Evolutionary conservation across 2,329 filamentous ascomycete species (phyloP), one percentile per base, ranked within the genome.

Genomic region (Stagonosporopsis cucurbitacearum): DNA sequence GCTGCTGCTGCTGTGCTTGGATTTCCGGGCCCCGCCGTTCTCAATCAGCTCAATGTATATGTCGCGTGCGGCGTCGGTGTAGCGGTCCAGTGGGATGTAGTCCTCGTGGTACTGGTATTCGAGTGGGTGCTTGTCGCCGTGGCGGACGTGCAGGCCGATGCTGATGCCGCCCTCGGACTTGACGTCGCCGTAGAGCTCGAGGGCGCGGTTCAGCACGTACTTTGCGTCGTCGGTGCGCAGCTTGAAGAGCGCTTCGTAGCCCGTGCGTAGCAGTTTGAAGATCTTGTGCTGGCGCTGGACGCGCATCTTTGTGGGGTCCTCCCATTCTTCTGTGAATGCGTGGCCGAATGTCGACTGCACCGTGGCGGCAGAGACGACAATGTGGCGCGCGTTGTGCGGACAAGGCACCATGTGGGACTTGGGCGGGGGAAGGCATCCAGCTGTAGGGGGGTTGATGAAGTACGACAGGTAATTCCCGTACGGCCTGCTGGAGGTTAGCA

Each of bases 121-220:
- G 54, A 86, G 81, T 0, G 92, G 91, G 64, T 91, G 90, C 8
- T 86, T 81, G 71, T 96, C 92, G 25, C 92, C 92, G 51, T 88
- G 89, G 12, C 92, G 89, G 55, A 96, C 84, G 64, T 96, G 92
- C 46, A 95, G 75, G 20, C 90, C 91, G 35, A 96, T 79, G 28
- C 85, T 79, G 15, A 85, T 80, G 45, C 83, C 82, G 22, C 79
- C 80, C 7, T 79, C 74, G 19, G 75, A 71, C 33, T 76, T 76
- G 23, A 79, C 78, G 15, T 75, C 75, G 6, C 77, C 75, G 30
- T 80, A 80, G 17, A 94, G 76, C 30, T 86, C 81, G 25, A 78
- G 75, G 6, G 87, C 77, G 0, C 89, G 86, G 12, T 80, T 77
- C 0, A 80, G 72, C 13, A 91, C 86, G 68, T 94, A 92, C 1